A percentile compares a stretch with the other conserved stretches of the same genome.
These are phyloP conservation scores for Syzygium syzygioides DNA, from an alignment of 441 rosid species.

Conservation along the genomic window DNA sequence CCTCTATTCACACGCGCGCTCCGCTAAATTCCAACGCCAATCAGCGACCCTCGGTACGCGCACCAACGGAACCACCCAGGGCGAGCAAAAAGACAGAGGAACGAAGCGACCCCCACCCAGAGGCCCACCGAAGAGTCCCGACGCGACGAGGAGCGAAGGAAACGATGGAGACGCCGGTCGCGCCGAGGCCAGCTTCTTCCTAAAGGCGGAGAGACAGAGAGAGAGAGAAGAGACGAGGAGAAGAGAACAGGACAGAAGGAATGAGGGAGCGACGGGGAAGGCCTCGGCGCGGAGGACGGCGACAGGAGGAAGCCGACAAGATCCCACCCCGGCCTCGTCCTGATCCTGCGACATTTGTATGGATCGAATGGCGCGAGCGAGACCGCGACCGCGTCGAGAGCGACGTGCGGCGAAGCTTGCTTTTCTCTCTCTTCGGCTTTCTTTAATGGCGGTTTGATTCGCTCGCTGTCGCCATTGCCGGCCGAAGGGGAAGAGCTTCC, in stretches of 20 bases:
- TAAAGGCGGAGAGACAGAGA: not conserved
- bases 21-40: not conserved
- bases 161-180: conserved; percentile 4
- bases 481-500: not conserved
- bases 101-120: not conserved
- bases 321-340: not conserved
- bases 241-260: conserved; percentile 3
- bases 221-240: conserved; percentile 1
- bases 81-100: not conserved
- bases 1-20: not conserved
- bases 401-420: not conserved
- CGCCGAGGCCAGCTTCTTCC: conserved; percentile 7
- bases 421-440: not conserved
- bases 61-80: not conserved
- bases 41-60: not conserved
- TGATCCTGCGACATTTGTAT: not conserved
- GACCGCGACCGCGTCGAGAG: not conserved
- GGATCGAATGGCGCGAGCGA: not conserved
- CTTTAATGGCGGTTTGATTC: not conserved
- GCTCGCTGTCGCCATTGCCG: not conserved
- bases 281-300: not conserved
- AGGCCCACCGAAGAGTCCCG: conserved; percentile 4
- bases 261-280: conserved; percentile 4
- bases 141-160: not conserved
- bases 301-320: conserved; percentile 31